phyloP scores from a whole-genome alignment of 73 alveolate genomes.

The Paramecium octaurelia region DNA sequence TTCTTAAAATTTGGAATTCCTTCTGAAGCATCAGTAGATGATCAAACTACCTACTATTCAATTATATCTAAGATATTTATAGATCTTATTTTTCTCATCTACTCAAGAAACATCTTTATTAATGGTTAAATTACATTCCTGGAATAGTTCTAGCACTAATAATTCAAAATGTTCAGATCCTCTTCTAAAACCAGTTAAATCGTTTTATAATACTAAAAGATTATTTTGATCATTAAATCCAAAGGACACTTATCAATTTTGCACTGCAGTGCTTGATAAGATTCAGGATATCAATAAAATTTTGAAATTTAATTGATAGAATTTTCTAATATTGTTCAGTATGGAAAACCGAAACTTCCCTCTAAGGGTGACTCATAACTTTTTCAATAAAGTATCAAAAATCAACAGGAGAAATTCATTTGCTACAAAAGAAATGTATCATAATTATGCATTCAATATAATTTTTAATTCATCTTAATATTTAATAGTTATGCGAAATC shows the following conservation, averaged over 20 bases:
- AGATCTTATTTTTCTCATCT: too few relatives aligned
- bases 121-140: not conserved
- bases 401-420: not conserved
- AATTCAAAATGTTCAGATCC: conserved; percentile 98
- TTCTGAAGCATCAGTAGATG: conserved; percentile 97
- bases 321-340: conserved; percentile 96
- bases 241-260: conserved; percentile 76
- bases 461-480: not conserved
- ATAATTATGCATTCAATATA: not conserved
- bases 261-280: conserved; percentile 93
- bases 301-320: conserved; percentile 81
- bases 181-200: conserved; percentile 93
- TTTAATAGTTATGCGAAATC: not conserved
- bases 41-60: conserved; percentile 95
- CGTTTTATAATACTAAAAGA: conserved; percentile 82
- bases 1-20: conserved; percentile 92
- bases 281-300: conserved; percentile 92
- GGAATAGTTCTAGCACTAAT: conserved; percentile 94
- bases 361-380: conserved; percentile 98
- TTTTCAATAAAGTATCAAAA: conserved; percentile 93
- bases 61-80: conserved; percentile 21
- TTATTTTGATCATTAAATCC: conserved; percentile 99
- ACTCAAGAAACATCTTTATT: too few relatives aligned
- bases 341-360: conserved; percentile 90
- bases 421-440: not conserved